Base-by-base conservation (phyloP, 306 rosid species). In the Acacia acuminata region DNA sequence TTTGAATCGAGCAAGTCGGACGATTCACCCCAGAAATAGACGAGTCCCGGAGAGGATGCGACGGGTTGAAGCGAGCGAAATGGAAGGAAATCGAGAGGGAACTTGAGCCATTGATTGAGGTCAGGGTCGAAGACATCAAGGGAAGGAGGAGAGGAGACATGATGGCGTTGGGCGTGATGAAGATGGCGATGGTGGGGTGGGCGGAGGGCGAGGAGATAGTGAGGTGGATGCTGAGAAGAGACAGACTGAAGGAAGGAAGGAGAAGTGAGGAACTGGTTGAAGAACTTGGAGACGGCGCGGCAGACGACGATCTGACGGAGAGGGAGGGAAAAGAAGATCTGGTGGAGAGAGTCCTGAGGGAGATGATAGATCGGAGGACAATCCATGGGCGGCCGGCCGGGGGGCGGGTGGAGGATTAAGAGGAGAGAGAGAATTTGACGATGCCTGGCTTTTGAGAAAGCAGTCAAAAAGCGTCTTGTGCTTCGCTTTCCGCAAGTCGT, bases 1-100 rank as follows among this genome's bases (percentile, higher is more conserved):
- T 75, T 64, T 12, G 89, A 72, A 30, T 85, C 88, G 22, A 87
- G 55, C 36, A 86, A 71, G 17, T 82, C 84, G 32, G 85, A 75
- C 50, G 90, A 88, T 43, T 91, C 91, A 16, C 86, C 98, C 98
- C 98, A 95, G 77, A 95, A 94, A 73, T 91, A 93, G 75, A 95
- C 63, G 66, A 95, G 91, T 8, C 98, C 98, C 30, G 71, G 76
- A 1, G 98, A 92, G 71, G 98, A 90, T 7, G 98, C 97, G n/a
- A 93, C 98, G 2, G 98, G 98, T 82, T 87, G 95, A 2, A 91
- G 96, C 12, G 88, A 85, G 2, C 85, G 89, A 82, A 90, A 92
- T 60, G 98, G 98, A 45, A 95, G 92, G 74, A 95, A 95, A 53
- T 88, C 87, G 71, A 95, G 94, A 60, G 86, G 75, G 88, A 95